A percentile compares a stretch with the other conserved stretches of the same genome.
These are phyloP conservation scores for Geranium incanum DNA, from an alignment of 441 rosid species.

Conservation along the genomic window DNA sequence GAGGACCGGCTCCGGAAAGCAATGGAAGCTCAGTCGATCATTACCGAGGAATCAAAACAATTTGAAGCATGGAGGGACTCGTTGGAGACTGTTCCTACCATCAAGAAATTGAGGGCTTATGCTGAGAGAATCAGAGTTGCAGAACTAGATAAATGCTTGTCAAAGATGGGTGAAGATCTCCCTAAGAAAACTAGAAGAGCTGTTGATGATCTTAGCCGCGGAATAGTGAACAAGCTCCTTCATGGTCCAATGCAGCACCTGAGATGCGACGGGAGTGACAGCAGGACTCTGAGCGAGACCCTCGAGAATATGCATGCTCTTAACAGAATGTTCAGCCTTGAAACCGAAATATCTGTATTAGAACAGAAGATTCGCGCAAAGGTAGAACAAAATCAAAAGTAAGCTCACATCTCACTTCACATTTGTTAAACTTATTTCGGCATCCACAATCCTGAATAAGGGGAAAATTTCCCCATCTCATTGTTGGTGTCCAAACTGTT, in stretches of 20 bases:
- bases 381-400: conserved; percentile 49
- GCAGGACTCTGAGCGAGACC: conserved; percentile 65
- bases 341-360: conserved; percentile 56
- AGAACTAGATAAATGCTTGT: conserved; percentile 67
- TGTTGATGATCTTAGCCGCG: conserved; percentile 77
- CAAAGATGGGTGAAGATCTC: conserved; percentile 70
- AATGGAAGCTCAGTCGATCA: conserved; percentile 83
- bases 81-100: conserved; percentile 84
- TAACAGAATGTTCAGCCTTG: conserved; percentile 85
- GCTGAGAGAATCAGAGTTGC: conserved; percentile 64
- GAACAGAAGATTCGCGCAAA: conserved; percentile 81
- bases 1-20: conserved; percentile 81
- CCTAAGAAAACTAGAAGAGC: conserved; percentile 73
- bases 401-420: conserved; percentile 18
- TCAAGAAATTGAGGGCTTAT: conserved; percentile 80
- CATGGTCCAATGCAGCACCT: conserved; percentile 98
- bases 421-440: conserved; percentile 5
- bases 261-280: conserved; percentile 68
- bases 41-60: conserved; percentile 64
- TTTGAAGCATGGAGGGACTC: conserved; percentile 96
- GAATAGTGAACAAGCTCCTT: conserved; percentile 73
- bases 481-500: conserved; percentile 13
- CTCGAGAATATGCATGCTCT: conserved; percentile 95
- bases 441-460: conserved; percentile 27
- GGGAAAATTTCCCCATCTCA: conserved; percentile 26